Conservation (phyloP, 768 basidiomycete genomes). For the Kondoa subrosea region DNA sequence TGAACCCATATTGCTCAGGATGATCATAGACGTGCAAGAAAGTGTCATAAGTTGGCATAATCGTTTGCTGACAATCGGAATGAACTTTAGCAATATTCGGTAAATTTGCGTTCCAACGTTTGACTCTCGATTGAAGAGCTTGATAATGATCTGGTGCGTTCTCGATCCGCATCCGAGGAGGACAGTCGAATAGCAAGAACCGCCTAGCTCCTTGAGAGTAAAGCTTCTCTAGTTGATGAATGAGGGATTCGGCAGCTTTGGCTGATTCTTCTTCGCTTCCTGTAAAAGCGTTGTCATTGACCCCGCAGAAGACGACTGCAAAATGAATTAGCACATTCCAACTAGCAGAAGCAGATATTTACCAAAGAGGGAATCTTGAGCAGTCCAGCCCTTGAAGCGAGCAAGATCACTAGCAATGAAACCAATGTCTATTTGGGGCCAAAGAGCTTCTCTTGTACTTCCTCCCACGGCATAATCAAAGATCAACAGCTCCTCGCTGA, state of each 20-base stretch:
- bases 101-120: background rate
- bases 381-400: background rate
- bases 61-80: background rate
- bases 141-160: background rate
- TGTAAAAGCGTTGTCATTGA: background rate
- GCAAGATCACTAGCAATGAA: background rate
- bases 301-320: background rate
- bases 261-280: background rate
- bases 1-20: background rate
- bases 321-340: too few relatives aligned
- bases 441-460: background rate
- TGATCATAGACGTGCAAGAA: background rate
- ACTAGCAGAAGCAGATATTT: too few relatives aligned
- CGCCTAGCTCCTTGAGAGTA: background rate
- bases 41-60: background rate
- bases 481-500: background rate
- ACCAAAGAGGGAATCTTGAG: background rate
- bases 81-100: background rate
- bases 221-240: background rate
- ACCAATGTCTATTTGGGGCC: background rate
- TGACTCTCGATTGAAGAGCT: background rate
- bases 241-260: background rate
- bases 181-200: background rate
- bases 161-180: background rate
- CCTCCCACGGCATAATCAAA: background rate